These are phyloP conservation scores for Plectosphaerella sp. DNA, from an alignment of 2,329 filamentous ascomycete genomes.

Conservation along the genomic window DNA sequence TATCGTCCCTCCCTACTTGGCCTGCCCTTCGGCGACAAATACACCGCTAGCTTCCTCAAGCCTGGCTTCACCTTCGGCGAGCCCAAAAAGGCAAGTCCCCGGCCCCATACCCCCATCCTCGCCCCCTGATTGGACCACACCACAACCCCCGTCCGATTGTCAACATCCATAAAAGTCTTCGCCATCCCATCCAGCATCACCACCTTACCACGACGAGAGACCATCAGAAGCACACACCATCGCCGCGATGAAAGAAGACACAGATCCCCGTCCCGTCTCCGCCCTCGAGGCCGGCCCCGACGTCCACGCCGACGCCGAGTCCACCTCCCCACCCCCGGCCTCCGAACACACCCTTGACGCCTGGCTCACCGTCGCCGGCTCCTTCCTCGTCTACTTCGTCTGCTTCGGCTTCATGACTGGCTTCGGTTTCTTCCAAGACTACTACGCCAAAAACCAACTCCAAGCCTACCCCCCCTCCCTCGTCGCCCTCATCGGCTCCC, in stretches of 20 bases:
- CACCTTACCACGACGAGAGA: neutral
- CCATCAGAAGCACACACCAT: neutral
- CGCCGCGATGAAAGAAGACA: neutral
- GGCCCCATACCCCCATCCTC: neutral
- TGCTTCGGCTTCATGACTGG: slow-evolving; percentile 29
- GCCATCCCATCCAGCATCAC: neutral
- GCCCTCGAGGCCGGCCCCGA: neutral
- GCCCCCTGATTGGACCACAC: neutral
- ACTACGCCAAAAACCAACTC: slow-evolving; percentile 32
- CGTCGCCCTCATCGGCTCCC: slow-evolving; percentile 40
- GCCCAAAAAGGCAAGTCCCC: neutral
- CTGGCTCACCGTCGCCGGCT: slow-evolving; percentile 8
- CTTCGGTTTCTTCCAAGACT: slow-evolving; percentile 40
- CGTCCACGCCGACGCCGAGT: neutral
- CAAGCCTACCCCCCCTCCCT: slow-evolving; percentile 23
- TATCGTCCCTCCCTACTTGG: no score
- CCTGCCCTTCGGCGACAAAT: no score
- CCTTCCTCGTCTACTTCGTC: slow-evolving; percentile 9
- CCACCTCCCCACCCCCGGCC: neutral
- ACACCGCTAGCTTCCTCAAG: no score
- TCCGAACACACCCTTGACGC: slow-evolving; percentile 2
- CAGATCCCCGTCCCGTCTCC: neutral
- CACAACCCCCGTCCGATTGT: neutral
- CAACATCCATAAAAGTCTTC: neutral
- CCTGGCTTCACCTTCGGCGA: neutral